These are phyloP conservation scores for Inonotus obliquus DNA, from an alignment of 1,284 basidiomycete genomes.

Conservation along the genomic window DNA sequence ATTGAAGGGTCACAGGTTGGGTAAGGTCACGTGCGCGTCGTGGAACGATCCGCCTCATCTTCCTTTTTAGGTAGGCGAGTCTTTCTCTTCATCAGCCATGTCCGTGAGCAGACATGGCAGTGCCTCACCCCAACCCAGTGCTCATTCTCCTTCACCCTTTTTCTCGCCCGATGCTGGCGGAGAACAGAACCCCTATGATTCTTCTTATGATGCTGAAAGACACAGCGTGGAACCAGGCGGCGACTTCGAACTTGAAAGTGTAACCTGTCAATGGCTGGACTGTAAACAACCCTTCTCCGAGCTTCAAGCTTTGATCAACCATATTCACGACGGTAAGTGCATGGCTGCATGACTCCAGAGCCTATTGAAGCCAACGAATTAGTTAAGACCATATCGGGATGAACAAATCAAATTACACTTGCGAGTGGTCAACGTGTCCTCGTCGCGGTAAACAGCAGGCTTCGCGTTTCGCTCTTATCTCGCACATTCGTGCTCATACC, in stretches of 20 bases:
- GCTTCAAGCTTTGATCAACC: slow-evolving; percentile 68
- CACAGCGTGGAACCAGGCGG: slow-evolving; percentile 2
- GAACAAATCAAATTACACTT: slow-evolving; percentile 84
- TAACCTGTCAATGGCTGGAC: slow-evolving; percentile 74
- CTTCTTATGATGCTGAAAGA: slow-evolving; percentile 14
- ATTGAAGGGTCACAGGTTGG: background rate
- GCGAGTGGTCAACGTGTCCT: slow-evolving; percentile 82
- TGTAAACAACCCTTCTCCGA: slow-evolving; percentile 69
- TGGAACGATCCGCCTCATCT: too few relatives aligned
- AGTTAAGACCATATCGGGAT: slow-evolving; percentile 71
- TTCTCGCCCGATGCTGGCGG: slow-evolving; percentile 6
- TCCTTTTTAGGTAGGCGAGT: too few relatives aligned
- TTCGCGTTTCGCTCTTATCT: slow-evolving; percentile 82
- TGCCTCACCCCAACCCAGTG: slow-evolving; percentile 5
- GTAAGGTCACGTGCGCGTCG: background rate
- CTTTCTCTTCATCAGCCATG: slow-evolving; percentile 4
- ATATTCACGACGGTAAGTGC: slow-evolving; percentile 68
- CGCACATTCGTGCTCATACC: slow-evolving; percentile 85
- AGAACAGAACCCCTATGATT: slow-evolving; percentile 12
- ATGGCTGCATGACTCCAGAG: background rate
- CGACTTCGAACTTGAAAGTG: slow-evolving; percentile 36
- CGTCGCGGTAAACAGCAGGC: slow-evolving; percentile 80
- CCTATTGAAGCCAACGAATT: background rate
- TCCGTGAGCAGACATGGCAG: slow-evolving; percentile 8
- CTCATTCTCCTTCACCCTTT: slow-evolving; percentile 14